A percentile compares a stretch with the other conserved stretches of the same genome.
These are phyloP conservation scores for Pseudoneurospora amorphoporcata DNA, from an alignment of 495 filamentous ascomycete genomes.

Conservation along the genomic window DNA sequence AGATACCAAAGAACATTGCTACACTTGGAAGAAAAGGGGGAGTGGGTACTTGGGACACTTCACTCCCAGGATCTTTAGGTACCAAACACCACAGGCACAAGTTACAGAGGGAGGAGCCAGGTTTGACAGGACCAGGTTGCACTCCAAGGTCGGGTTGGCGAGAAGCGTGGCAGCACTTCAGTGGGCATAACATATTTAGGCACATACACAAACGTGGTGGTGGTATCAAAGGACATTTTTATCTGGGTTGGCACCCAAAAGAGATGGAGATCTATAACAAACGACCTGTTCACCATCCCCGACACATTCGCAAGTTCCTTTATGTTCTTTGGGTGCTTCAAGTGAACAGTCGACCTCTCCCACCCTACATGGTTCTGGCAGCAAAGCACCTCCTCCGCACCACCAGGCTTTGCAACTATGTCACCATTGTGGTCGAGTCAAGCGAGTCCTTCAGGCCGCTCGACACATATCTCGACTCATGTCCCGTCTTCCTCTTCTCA, in stretches of 20 bases:
- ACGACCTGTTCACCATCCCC: not conserved
- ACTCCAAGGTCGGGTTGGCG: not conserved
- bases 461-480: not conserved
- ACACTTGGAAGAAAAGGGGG: not conserved
- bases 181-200: not conserved
- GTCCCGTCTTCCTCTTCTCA: constrained; percentile 24
- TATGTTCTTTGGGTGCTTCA: constrained; percentile 6
- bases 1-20: not conserved
- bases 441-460: not conserved
- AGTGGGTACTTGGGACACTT: not conserved
- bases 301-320: constrained; percentile 4
- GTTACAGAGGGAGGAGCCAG: not conserved
- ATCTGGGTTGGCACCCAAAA: not conserved
- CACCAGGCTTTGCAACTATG: constrained; percentile 2
- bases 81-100: not conserved
- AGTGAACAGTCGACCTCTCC: constrained; percentile 1
- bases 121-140: not conserved
- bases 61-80: not conserved
- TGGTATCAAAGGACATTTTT: not conserved
- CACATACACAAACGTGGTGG: not conserved
- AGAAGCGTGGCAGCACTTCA: not conserved
- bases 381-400: constrained; percentile 10
- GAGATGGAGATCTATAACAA: not conserved
- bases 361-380: constrained; percentile 4
- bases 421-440: constrained; percentile 6